phyloP scores from a whole-genome alignment of 1,284 basidiomycete species.

The Melanopsichium pennsylvanicum region DNA sequence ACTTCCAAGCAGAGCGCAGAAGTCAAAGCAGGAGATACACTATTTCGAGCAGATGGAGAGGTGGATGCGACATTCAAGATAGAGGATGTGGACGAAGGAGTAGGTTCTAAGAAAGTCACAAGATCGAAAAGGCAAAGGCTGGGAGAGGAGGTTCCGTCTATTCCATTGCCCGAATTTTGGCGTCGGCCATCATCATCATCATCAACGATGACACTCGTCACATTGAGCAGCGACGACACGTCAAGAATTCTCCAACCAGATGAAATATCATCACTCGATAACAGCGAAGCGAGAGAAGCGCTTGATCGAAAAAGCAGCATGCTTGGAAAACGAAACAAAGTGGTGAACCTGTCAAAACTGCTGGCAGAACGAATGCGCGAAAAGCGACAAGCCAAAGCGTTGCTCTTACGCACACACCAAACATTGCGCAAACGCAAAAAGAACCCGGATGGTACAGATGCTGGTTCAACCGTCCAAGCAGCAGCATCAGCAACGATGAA shows the following conservation, averaged over 20 bases:
- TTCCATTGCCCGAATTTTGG: conserved; percentile 35
- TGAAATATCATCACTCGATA: no score
- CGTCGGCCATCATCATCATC: background rate
- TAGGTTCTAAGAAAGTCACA: conserved; percentile 16
- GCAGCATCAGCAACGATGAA: no score
- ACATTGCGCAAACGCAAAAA: conserved; percentile 11
- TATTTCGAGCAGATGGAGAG: no score
- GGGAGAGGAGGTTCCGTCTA: conserved; percentile 15
- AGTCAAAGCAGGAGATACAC: no score
- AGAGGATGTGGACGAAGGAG: background rate
- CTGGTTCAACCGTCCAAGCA: no score
- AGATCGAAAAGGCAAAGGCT: conserved; percentile 12
- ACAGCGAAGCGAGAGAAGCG: no score
- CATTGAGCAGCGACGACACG: no score
- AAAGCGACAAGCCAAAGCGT: conserved; percentile 21
- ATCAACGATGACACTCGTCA: no score
- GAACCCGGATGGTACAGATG: no score
- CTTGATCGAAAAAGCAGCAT: background rate
- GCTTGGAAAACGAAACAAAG: background rate
- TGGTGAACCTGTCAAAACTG: conserved; percentile 21
- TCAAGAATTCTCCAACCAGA: no score
- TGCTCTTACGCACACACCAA: conserved; percentile 33
- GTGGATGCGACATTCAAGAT: background rate
- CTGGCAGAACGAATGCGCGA: conserved; percentile 27
- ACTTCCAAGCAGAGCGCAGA: background rate